Percentiles rank a stretch among this genome's conserved stretches.
Conservation (phyloP, 805 yeast genomes). For the Candida taoyuanica region DNA sequence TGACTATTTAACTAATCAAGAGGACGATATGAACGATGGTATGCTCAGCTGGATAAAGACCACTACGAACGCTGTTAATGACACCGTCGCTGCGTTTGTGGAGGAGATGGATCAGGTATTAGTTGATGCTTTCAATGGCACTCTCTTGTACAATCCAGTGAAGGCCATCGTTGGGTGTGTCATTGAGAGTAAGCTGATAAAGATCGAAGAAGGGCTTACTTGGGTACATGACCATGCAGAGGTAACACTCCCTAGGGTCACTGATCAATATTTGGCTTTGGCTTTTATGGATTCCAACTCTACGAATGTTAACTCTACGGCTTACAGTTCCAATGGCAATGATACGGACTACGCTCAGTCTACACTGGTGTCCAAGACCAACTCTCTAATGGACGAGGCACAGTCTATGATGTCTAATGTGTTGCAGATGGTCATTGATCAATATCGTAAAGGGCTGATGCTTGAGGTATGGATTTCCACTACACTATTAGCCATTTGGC, state of each 20-base stretch:
- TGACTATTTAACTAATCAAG: slow-evolving; percentile 42
- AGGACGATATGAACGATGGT: slow-evolving; percentile 52
- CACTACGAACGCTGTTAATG: slow-evolving; percentile 54
- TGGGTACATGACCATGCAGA: slow-evolving; percentile 72
- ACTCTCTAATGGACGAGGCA: slow-evolving; percentile 17
- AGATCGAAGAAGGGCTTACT: slow-evolving; percentile 63
- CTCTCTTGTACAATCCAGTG: slow-evolving; percentile 62
- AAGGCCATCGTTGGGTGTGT: slow-evolving; percentile 72
- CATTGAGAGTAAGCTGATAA: slow-evolving; percentile 64
- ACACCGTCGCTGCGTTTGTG: slow-evolving; percentile 55
- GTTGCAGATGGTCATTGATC: slow-evolving; percentile 27
- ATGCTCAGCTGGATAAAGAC: slow-evolving; percentile 62
- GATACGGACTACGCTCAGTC: neutral
- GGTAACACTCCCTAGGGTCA: slow-evolving; percentile 51
- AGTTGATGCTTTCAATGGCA: slow-evolving; percentile 56
- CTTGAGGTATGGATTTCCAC: slow-evolving; percentile 45
- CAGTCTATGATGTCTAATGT: slow-evolving; percentile 24
- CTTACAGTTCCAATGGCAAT: neutral
- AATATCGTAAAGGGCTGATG: slow-evolving; percentile 34
- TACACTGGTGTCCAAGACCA: slow-evolving; percentile 6
- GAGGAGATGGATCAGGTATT: slow-evolving; percentile 55
- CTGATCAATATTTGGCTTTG: slow-evolving; percentile 28
- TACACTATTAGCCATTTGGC: slow-evolving; percentile 44
- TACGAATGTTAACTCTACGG: slow-evolving; percentile 1
- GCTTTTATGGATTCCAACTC: slow-evolving; percentile 14